These are phyloP conservation scores for Eucalyptus brandiana DNA, from an alignment of 345 rosid species.

Conservation along the genomic window DNA sequence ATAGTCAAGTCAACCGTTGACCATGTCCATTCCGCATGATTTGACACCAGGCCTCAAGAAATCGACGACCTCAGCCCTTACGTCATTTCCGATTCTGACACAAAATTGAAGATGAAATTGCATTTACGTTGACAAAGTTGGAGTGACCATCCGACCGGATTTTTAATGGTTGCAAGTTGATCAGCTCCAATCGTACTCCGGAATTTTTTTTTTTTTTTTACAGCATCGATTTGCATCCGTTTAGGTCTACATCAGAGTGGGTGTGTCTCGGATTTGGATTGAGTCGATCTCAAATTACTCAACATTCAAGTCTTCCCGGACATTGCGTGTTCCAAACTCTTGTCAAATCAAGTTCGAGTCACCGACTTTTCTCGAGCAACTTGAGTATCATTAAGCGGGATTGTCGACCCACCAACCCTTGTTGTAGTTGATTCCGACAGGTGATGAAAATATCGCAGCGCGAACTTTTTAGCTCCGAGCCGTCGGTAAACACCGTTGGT, in stretches of 20 bases:
- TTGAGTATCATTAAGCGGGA: not conserved
- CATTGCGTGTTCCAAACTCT: not conserved
- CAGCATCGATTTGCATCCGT: not conserved
- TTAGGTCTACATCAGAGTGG: rapidly evolving
- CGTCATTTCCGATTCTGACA: not conserved
- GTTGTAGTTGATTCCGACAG: not conserved
- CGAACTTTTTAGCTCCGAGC: not conserved
- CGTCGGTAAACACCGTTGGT: not conserved
- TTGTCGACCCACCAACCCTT: not conserved
- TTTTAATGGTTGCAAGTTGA: not conserved
- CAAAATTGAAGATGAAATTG: not conserved
- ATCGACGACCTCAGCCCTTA: not conserved
- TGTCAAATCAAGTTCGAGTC: not conserved
- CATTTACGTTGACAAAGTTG: not conserved
- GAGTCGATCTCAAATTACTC: not conserved
- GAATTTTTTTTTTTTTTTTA: not conserved
- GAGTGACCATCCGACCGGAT: not conserved
- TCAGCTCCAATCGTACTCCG: not conserved
- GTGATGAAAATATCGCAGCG: not conserved
- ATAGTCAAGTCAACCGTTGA: not conserved
- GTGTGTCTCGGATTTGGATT: not conserved
- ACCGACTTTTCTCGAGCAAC: not conserved
- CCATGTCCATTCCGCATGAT: not conserved
- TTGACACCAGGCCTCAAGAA: not conserved
- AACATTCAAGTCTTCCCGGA: rapidly evolving